A percentile compares a stretch with the other conserved stretches of the same genome.
phyloP scores from a whole-genome alignment of 768 basidiomycete species.

The Suillus americanus region DNA sequence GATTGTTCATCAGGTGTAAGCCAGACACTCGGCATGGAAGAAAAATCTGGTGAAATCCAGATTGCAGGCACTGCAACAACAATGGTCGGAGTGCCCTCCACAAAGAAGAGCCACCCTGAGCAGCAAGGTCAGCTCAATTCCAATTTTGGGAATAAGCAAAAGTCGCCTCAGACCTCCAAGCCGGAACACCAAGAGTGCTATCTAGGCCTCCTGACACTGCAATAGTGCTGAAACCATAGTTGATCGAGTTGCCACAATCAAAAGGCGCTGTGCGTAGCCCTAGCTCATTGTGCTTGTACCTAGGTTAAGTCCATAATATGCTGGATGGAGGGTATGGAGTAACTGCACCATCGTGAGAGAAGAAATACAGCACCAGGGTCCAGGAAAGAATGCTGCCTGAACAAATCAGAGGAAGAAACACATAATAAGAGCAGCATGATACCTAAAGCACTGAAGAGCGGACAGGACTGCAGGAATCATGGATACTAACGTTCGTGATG shows the following conservation, averaged over 20 bases:
- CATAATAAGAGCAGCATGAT: constrained; percentile 56
- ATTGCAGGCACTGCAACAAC: constrained; percentile 49
- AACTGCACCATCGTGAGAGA: constrained; percentile 57
- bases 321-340: background rate
- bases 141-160: background rate
- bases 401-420: constrained; percentile 76
- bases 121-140: background rate
- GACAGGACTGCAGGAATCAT: background rate
- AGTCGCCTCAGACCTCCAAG: constrained; percentile 58
- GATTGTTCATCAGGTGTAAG: constrained; percentile 52
- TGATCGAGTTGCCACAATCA: constrained; percentile 68
- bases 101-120: constrained; percentile 66
- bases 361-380: constrained; percentile 62
- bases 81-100: constrained; percentile 60
- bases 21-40: constrained; percentile 56
- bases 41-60: constrained; percentile 74
- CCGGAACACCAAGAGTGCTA: constrained; percentile 59
- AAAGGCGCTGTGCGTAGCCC: constrained; percentile 67
- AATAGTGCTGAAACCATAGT: constrained; percentile 77
- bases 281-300: constrained; percentile 50
- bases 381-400: constrained; percentile 63
- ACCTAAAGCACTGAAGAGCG: constrained; percentile 36
- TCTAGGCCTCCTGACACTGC: constrained; percentile 76
- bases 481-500: constrained; percentile 31
- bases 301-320: background rate